A percentile compares a stretch with the other conserved stretches of the same genome.
phyloP scores from a whole-genome alignment of 345 rosid genomes.

The Eucalyptus pauciflora region DNA sequence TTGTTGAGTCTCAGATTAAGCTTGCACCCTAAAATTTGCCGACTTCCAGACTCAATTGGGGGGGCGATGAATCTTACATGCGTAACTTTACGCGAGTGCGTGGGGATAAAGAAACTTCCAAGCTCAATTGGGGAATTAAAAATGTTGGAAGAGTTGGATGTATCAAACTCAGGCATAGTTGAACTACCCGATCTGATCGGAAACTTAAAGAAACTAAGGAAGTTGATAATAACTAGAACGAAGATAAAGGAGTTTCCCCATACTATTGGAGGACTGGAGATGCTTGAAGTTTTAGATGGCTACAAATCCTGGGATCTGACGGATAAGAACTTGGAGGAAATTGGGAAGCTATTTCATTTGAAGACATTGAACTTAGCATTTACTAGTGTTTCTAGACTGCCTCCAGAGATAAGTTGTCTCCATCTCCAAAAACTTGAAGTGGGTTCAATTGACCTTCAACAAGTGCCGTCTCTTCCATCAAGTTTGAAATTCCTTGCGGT shows the following conservation, averaged over 20 bases:
- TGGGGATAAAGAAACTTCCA: background rate
- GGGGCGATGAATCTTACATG: background rate
- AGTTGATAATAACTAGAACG: background rate
- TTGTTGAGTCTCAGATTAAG: background rate
- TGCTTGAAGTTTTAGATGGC: background rate
- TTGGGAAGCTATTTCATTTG: background rate
- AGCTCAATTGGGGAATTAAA: background rate
- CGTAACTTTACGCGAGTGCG: background rate
- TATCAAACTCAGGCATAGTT: background rate
- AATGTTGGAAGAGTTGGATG: background rate
- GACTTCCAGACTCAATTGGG: background rate
- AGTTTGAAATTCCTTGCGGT: background rate
- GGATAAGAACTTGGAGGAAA: background rate
- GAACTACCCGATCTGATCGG: background rate
- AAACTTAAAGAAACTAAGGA: background rate
- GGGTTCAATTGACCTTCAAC: background rate
- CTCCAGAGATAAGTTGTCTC: background rate
- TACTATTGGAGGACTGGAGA: background rate
- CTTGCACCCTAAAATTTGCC: background rate
- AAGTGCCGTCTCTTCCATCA: background rate
- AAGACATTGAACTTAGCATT: background rate
- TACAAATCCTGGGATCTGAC: background rate
- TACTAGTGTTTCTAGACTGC: background rate
- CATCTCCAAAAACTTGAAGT: background rate
- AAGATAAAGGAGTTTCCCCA: background rate